These are phyloP conservation scores for Mucuna pruriens DNA, from an alignment of 306 rosid genomes.

Conservation along the genomic window DNA sequence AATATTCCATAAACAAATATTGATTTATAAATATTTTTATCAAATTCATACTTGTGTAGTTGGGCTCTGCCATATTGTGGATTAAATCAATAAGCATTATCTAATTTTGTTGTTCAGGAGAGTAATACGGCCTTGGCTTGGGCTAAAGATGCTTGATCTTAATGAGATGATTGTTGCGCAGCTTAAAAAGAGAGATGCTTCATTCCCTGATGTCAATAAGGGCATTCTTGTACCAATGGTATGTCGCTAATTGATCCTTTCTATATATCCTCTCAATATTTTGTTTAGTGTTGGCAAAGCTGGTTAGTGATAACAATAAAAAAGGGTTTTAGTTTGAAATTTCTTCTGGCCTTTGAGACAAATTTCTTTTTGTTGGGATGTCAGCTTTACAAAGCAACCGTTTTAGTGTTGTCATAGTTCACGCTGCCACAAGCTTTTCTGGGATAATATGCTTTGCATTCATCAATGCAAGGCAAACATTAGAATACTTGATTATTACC, in stretches of 20 bases:
- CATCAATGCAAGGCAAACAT: background rate
- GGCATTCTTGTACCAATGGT: constrained; percentile 89
- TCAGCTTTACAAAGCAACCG: background rate
- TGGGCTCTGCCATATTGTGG: constrained; percentile 14
- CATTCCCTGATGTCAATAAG: constrained; percentile 73
- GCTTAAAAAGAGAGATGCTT: constrained; percentile 70
- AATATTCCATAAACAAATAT: constrained; percentile 11
- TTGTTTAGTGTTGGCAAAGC: background rate
- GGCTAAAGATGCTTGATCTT: constrained; percentile 87
- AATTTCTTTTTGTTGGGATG: background rate
- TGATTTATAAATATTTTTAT: constrained; percentile 5
- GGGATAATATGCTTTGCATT: background rate
- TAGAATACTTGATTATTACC: background rate
- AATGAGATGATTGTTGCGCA: constrained; percentile 73
- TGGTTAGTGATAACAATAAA: constrained; percentile 17
- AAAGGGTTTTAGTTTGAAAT: constrained; percentile 18
- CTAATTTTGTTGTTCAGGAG: constrained; percentile 64
- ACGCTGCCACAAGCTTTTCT: background rate
- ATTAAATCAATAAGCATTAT: constrained; percentile 8
- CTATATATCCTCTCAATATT: background rate
- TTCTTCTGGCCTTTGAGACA: background rate
- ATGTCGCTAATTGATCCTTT: constrained; percentile 32
- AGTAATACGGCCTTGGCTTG: constrained; percentile 95
- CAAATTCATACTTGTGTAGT: constrained; percentile 1
- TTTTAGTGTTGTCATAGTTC: background rate